Conservation (phyloP, 768 basidiomycete species). For the Tricholoma sp. region DNA sequence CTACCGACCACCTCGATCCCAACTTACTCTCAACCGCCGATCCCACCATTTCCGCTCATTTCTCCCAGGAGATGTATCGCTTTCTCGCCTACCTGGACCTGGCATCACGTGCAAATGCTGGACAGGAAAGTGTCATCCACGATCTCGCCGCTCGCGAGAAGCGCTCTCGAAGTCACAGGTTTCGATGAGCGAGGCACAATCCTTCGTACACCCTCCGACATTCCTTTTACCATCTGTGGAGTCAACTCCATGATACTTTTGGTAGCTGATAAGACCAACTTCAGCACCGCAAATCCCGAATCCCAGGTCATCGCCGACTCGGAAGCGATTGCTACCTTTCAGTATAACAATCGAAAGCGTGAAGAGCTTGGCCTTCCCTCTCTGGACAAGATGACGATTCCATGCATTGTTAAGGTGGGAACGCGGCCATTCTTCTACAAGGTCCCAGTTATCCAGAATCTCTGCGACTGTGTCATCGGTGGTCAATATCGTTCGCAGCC, state of each 20-base stretch:
- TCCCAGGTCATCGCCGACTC: conserved; percentile 23
- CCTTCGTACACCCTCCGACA: conserved; percentile 6
- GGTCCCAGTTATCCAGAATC: conserved; percentile 15
- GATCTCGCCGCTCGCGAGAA: background rate
- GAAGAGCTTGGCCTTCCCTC: conserved; percentile 3
- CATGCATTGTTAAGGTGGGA: conserved; percentile 18
- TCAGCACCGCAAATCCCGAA: conserved; percentile 14
- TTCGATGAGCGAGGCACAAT: conserved; percentile 6
- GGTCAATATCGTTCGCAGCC: conserved; percentile 6
- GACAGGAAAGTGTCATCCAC: background rate
- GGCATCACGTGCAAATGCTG: too few relatives aligned
- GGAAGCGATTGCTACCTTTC: conserved; percentile 27
- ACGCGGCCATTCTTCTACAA: conserved; percentile 21
- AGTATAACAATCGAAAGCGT: conserved; percentile 19
- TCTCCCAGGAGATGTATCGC: too few relatives aligned
- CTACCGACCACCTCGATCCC: background rate
- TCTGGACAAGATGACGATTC: conserved; percentile 14
- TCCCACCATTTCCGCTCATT: too few relatives aligned
- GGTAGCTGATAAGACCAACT: background rate
- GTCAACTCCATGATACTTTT: background rate
- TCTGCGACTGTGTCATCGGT: conserved; percentile 10
- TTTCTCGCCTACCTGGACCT: too few relatives aligned
- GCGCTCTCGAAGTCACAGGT: conserved; percentile 1
- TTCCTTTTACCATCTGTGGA: conserved; percentile 12
- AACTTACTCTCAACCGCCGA: too few relatives aligned